phyloP scores from a whole-genome alignment of 345 rosid species.

The Corymbia maculata region DNA sequence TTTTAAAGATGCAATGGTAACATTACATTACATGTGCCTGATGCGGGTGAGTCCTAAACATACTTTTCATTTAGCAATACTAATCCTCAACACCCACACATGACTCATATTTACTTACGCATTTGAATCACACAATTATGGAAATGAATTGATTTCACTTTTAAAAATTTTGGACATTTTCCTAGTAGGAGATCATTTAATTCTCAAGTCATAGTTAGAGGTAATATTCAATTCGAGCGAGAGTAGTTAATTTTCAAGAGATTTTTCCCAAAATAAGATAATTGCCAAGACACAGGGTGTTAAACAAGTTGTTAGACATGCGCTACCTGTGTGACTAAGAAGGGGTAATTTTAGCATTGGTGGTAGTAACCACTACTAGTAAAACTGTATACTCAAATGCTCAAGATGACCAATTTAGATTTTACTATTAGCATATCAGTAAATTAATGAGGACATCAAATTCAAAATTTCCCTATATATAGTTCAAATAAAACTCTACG shows the following conservation, averaged over 20 bases:
- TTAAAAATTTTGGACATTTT: background rate
- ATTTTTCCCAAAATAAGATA: background rate
- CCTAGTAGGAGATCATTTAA: background rate
- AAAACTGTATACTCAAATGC: too few species aligned
- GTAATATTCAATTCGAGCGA: background rate
- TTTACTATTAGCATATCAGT: too few species aligned
- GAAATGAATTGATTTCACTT: background rate
- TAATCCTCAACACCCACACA: background rate
- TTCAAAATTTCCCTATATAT: too few species aligned
- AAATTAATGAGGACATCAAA: too few species aligned
- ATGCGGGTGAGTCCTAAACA: background rate
- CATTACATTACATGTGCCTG: background rate
- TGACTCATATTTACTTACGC: background rate
- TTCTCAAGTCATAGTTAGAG: background rate
- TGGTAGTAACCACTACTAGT: too few species aligned
- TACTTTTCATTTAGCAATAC: background rate
- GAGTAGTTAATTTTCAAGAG: background rate
- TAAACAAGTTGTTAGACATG: background rate
- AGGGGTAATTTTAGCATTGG: too few species aligned
- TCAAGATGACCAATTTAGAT: too few species aligned
- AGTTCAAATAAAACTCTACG: too few species aligned
- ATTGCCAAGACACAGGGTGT: background rate
- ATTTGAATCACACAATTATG: background rate
- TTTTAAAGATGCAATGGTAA: background rate
- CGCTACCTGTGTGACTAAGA: background rate